Base-by-base conservation (phyloP, 306 rosid genomes). In the Acmispon strigosus region DNA sequence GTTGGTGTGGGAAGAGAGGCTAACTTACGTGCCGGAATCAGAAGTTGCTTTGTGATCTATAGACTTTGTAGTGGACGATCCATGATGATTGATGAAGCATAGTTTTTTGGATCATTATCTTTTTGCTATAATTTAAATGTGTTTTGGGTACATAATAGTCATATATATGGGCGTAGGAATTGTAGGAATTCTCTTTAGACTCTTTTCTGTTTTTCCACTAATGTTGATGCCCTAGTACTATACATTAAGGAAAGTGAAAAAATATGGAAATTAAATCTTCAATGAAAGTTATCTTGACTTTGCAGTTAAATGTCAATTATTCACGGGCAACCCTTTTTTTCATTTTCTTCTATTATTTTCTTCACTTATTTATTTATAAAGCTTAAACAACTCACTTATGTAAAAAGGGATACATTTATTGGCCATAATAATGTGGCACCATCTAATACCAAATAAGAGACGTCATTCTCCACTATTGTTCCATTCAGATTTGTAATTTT, bases 1-100 rank as follows among this genome's bases (percentile, higher is more conserved):
- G 87, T 78, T 95, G 92, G 97, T 87, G 55, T 95, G 99, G 99
- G 99, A 91, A 69, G 96, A 85, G 2, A 86, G 96, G 66, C 78
- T 82, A 55, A 86, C 41, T 73, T 84, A 84, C 48, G 88, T 85
- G 78, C 71, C 86, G 0, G 99, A 85, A 73, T 81, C 96, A n/a
- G 91, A 85, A 79, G 82, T 91, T 14, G 96, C 96, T 74, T 86
- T 91, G 84, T 91, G 82, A 66, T 16, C 27, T 7, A 36, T 17
- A 22, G 16, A 10, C 20, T 7, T 8, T 8, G 51, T 37, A 66
- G 32, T 16, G 76, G 75, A 49, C 36, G 50, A 60, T 67, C 12
- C 8, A 39, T 8, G 37, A 3, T 6, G 36, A 73, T 68, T 52
- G 29, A 73, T 51, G 15, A 29, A 63, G 12, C 24, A 36, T 61